phyloP scores from a whole-genome alignment of 352 stramenopile genomes.

The Phytopythium helicoides region DNA sequence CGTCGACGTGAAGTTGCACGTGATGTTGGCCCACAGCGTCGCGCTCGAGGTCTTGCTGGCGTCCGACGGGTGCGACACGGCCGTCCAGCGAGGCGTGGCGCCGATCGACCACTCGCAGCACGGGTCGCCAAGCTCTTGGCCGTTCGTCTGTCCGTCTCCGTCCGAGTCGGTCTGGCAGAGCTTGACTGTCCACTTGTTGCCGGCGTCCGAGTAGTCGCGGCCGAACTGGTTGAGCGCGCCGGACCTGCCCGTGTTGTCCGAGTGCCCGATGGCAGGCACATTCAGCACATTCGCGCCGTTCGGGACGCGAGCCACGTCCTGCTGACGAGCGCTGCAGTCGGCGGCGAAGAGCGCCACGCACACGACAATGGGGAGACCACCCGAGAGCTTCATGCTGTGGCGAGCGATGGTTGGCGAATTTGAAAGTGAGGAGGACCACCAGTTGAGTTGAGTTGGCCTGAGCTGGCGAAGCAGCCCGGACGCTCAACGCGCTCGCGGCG shows the following conservation, averaged over 20 bases:
- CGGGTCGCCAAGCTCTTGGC: slow-evolving; percentile 53
- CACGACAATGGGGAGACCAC: no score
- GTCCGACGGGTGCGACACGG: slow-evolving; percentile 24
- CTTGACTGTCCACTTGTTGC: slow-evolving; percentile 27
- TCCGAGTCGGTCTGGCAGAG: slow-evolving; percentile 31
- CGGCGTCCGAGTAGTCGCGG: slow-evolving; percentile 22
- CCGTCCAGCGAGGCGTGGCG: slow-evolving; percentile 10
- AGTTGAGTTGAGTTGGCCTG: no score
- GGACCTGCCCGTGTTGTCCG: slow-evolving; percentile 14
- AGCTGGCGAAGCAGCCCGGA: no score
- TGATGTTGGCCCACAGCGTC: slow-evolving; percentile 22
- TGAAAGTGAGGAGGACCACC: no score
- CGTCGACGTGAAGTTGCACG: slow-evolving; percentile 3
- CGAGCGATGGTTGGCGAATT: no score
- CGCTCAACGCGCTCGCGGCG: no score
- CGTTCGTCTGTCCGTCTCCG: slow-evolving; percentile 45
- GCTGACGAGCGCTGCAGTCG: slow-evolving; percentile 4
- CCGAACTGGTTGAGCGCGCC: slow-evolving; percentile 28
- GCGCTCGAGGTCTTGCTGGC: slow-evolving; percentile 16
- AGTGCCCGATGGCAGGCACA: slow-evolving; percentile 33
- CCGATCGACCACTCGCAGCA: slow-evolving; percentile 19
- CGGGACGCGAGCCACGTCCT: slow-evolving; percentile 25
- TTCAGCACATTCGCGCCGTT: slow-evolving; percentile 35
- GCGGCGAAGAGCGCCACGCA: background rate
- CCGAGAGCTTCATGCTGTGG: no score